Evolutionary conservation across 495 filamentous ascomycete species (phyloP), one percentile per base, ranked within the genome.

Genomic region (Aspergillus egyptiacus): DNA sequence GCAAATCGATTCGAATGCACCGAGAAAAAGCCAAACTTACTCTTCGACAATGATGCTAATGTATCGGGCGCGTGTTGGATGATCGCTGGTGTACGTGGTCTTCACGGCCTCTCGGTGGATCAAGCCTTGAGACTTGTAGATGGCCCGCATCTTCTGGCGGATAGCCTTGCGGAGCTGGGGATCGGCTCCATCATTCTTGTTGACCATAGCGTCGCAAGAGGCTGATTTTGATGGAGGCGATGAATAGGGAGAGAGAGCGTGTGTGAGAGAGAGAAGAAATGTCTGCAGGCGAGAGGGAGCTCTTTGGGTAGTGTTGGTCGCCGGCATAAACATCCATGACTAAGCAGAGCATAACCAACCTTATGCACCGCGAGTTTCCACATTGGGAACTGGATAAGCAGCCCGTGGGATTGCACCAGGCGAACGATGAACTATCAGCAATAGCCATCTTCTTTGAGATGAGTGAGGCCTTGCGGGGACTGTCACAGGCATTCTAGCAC

Each of bases 261-360:
- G 3, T 3, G 31, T 5, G 6, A 13, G 31, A 14, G 31, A 13
- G 8, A 5, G 31, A 33, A 14, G 10, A 14, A 4, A 27, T 4
- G n/a, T n/a, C n/a, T n/a, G 8, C 5, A 27, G 24, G 8, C 4
- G 24, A 27, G 24, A 27, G 24, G 8, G 24, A 8, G 24, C 5
- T 27, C 5, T 27, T 27, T 27, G 24, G 4, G 24, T 27, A 5
- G 24, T 5, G 8, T 8, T 27, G 8, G 5, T 27, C 4, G 5
- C 8, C 24, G 4, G 24, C 24, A 27, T 27, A 27, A 27, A 27
- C 24, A 8, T 3, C 9, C 9, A 35, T 35, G 33, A 35, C 33
- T 56, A 71, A 82, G 51, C 67, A 74, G 1, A 72, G 70, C 41
- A 71, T 74, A 23, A 71, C 67, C 51, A 76, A 78, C 57, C 61